Percentiles rank a stretch among this genome's conserved stretches.
phyloP scores from a whole-genome alignment of 495 filamentous ascomycete genomes.

The Penicillium coprophilum region DNA sequence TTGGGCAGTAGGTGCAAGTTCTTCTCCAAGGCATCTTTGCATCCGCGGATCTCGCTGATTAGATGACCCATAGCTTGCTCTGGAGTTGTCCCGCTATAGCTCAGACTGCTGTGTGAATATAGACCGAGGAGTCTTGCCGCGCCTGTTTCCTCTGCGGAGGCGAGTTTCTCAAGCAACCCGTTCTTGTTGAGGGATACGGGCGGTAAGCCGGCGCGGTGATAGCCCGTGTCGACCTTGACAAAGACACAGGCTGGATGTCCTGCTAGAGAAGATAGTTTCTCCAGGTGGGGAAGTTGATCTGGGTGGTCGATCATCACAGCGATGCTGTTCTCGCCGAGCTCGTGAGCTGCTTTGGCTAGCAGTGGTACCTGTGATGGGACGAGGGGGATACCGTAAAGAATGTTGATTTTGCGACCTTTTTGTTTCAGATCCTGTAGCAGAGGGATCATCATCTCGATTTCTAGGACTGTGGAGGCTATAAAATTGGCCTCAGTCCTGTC shows the following conservation, averaged over 20 bases:
- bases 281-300: slow-evolving; percentile 54
- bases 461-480: slow-evolving; percentile 74
- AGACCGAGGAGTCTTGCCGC: slow-evolving; percentile 58
- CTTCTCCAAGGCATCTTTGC: slow-evolving; percentile 48
- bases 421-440: slow-evolving; percentile 58
- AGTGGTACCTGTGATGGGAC: slow-evolving; percentile 60
- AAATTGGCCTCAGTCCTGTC: slow-evolving; percentile 56
- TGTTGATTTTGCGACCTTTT: slow-evolving; percentile 54
- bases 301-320: slow-evolving; percentile 73
- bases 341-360: slow-evolving; percentile 50
- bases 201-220: slow-evolving; percentile 69
- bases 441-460: slow-evolving; percentile 68
- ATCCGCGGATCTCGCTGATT: slow-evolving; percentile 58
- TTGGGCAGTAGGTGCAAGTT: slow-evolving; percentile 30
- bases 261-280: slow-evolving; percentile 35
- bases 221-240: slow-evolving; percentile 78
- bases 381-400: slow-evolving; percentile 76
- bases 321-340: slow-evolving; percentile 54
- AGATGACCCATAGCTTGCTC: slow-evolving; percentile 58
- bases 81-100: slow-evolving; percentile 55
- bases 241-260: slow-evolving; percentile 55
- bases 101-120: slow-evolving; percentile 79
- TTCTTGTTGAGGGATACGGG: slow-evolving; percentile 51
- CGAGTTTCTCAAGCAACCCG: slow-evolving; percentile 51
- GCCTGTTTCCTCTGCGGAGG: slow-evolving; percentile 37